Evolutionary conservation across 306 rosid species (phyloP).

Genomic region (Medicago lupulina): DNA sequence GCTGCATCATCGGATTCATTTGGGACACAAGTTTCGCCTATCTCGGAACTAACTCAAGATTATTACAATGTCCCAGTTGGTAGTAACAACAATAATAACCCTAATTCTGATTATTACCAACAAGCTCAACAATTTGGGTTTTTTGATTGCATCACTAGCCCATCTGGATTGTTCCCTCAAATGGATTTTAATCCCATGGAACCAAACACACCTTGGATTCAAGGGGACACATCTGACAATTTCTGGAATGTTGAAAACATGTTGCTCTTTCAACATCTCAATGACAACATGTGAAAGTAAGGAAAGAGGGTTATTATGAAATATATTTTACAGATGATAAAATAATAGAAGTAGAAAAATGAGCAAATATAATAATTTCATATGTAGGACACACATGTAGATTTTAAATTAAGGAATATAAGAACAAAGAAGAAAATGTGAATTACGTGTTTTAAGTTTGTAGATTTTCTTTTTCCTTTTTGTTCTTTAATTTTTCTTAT

Average conservation of each 20-base stretch:
- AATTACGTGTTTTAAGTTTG: constrained; percentile 49
- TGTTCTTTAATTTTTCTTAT: constrained; percentile 30
- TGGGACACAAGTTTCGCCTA: constrained; percentile 71
- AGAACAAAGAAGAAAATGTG: constrained; percentile 50
- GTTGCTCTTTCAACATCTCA: constrained; percentile 66
- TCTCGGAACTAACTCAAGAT: constrained; percentile 69
- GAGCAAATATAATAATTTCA: constrained; percentile 38
- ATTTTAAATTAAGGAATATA: constrained; percentile 43
- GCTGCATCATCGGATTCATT: constrained; percentile 75
- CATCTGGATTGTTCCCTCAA: constrained; percentile 45
- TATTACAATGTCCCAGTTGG: constrained; percentile 48
- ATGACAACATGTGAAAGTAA: constrained; percentile 44
- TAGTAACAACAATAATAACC: constrained; percentile 39
- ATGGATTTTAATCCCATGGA: constrained; percentile 61
- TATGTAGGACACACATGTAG: constrained; percentile 51
- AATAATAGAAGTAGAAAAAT: constrained; percentile 10
- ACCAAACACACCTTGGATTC: constrained; percentile 57
- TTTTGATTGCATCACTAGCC: constrained; percentile 55
- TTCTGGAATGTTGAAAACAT: constrained; percentile 78
- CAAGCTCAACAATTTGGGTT: constrained; percentile 46
- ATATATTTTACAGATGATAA: constrained; percentile 26
- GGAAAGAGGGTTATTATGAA: constrained; percentile 33
- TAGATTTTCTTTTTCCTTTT: constrained; percentile 38
- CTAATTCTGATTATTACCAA: constrained; percentile 52
- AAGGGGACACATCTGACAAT: constrained; percentile 64